Evolutionary conservation across 1,139 yeast genomes (phyloP), one percentile per base, ranked within the genome.

Genomic region (Nakaseomyces bracarensis): DNA sequence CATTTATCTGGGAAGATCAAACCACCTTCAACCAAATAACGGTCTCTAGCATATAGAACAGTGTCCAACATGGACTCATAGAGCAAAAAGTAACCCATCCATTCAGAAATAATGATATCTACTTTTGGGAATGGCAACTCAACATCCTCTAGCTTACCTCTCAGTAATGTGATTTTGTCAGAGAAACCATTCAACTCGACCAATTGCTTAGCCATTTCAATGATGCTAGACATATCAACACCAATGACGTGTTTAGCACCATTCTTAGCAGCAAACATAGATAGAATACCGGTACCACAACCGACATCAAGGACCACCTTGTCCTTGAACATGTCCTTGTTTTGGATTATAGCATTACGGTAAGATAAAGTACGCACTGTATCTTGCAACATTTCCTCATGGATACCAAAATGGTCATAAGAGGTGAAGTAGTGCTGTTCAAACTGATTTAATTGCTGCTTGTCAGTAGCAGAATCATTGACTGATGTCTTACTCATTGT

Each of bases 1-100:
- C 96, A 91, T 66, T 84, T 85, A 65, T 91, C 97, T 33, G 99
- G 99, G 71, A 93, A 80, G 48, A 93, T 86, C 52, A 89, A 71
- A 8, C 99, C 99, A 38, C 82, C 94, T 58, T 79, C 74, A 29
- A 74, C 86, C 59, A 93, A 74, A 64, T 87, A 93, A 64, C 74
- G 77, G 68, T 93, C 99, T 67, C 99, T 79, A 26, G 99, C 99
- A 52, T 77, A 76, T 50, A 93, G 70, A 18, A 93, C 99, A 29
- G 98, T 87, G 64, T 93, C 98, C 64, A 93, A 74, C 99, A 93
- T 93, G 49, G 95, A 84, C 71, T 93, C 99, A 61, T 91, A 93
- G 46, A 93, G 71, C 57, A 93, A 69, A 60, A 93, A 93, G 68
- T 93, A 93, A 15, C 99, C 99, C 99, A 93, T 93, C 99, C 99